Percentiles rank a stretch among this genome's conserved stretches.
Evolutionary conservation across 345 rosid genomes (phyloP).

Genomic region (Microthlaspi erraticum): DNA sequence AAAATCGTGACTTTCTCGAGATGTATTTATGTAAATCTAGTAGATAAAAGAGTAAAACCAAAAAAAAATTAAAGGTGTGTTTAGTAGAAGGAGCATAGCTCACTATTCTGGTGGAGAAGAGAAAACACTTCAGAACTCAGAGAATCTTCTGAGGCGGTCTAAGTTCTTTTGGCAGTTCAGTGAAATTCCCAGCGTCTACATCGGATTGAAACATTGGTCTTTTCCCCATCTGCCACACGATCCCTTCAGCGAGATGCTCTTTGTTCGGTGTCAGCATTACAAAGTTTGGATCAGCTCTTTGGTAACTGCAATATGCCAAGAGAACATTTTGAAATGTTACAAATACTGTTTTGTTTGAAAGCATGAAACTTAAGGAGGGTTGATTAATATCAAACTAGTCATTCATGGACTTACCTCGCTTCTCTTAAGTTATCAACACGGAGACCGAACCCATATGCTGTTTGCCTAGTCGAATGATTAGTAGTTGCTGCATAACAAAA

Average conservation of each 20-base stretch:
- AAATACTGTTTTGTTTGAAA: not conserved
- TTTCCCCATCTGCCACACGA: conserved; percentile 66
- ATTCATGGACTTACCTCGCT: conserved; percentile 64
- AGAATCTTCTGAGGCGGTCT: conserved; percentile 71
- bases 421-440: conserved; percentile 78
- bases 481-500: conserved; percentile 66
- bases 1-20: too few relatives aligned
- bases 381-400: not conserved
- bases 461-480: conserved; percentile 56
- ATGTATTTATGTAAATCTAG: too few relatives aligned
- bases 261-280: conserved; percentile 89
- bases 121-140: not conserved
- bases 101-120: too few relatives aligned
- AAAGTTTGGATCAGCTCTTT: conserved; percentile 90
- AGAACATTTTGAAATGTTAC: not conserved
- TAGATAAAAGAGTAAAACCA: too few relatives aligned
- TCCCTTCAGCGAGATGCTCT: conserved; percentile 89
- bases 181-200: conserved; percentile 71
- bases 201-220: conserved; percentile 81
- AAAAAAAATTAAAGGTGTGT: too few relatives aligned
- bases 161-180: conserved; percentile 64
- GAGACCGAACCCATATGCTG: conserved; percentile 73
- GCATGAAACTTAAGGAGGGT: not conserved
- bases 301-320: conserved; percentile 64
- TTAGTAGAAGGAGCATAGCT: too few relatives aligned